A percentile compares a stretch with the other conserved stretches of the same genome.
phyloP scores from a whole-genome alignment of 2,329 filamentous ascomycete genomes.

The Dactylellina sp. region DNA sequence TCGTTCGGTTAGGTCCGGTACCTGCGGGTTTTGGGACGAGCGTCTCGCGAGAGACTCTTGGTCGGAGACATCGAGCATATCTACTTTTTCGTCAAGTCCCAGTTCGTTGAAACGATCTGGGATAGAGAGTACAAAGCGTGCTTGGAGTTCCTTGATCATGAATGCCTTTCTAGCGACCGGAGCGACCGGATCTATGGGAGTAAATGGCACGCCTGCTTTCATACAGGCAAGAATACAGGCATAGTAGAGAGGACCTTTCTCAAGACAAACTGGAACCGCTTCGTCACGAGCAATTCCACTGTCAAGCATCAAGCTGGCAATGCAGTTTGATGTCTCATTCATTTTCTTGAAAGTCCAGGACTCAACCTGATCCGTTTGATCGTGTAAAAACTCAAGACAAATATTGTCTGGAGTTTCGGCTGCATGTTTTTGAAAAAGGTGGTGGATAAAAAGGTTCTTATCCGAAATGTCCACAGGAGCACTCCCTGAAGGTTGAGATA shows the following conservation, averaged over 20 bases:
- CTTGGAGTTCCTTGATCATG: constrained; percentile 60
- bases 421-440: constrained; percentile 63
- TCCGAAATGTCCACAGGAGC: constrained; percentile 39
- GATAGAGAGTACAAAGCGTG: constrained; percentile 55
- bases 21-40: constrained; percentile 59
- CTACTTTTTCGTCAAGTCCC: constrained; percentile 15
- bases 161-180: constrained; percentile 59
- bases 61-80: constrained; percentile 55
- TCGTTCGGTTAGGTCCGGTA: constrained; percentile 60
- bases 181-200: constrained; percentile 60
- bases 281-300: constrained; percentile 58
- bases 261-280: constrained; percentile 59
- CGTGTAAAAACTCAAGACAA: constrained; percentile 64
- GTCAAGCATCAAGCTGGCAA: constrained; percentile 59
- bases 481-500: constrained; percentile 43
- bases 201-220: constrained; percentile 61
- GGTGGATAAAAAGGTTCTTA: constrained; percentile 61
- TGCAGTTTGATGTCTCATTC: constrained; percentile 58
- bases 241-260: constrained; percentile 60
- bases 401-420: constrained; percentile 59
- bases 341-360: constrained; percentile 61
- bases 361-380: constrained; percentile 60
- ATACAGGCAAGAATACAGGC: constrained; percentile 60
- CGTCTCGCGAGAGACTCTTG: constrained; percentile 32
- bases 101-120: constrained; percentile 42